Percentiles rank a stretch among this genome's conserved stretches.
Conservation (phyloP, 306 rosid genomes). For the Citrullus amarus region DNA sequence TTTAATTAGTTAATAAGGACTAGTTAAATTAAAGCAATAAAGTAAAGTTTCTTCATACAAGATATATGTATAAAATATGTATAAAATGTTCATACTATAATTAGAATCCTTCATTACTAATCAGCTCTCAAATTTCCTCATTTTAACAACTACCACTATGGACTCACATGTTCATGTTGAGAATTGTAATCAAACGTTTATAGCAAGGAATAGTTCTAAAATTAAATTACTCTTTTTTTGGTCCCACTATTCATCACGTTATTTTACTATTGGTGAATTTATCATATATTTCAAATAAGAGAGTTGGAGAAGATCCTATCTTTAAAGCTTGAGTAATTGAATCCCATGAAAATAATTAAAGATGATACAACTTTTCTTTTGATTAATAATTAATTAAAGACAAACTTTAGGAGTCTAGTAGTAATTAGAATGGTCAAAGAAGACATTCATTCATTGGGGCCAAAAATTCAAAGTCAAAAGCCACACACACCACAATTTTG, state of each 20-base stretch:
- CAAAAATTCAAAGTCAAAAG: neutral
- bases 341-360: neutral
- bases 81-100: neutral
- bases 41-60: too few species aligned
- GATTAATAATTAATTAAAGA: neutral
- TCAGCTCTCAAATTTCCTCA: neutral
- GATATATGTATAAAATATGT: neutral
- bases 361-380: neutral
- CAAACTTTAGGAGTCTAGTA: neutral
- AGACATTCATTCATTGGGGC: neutral
- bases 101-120: neutral
- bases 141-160: neutral
- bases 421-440: neutral
- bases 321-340: neutral
- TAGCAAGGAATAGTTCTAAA: neutral
- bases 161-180: neutral
- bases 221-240: neutral
- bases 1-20: too few species aligned
- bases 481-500: neutral
- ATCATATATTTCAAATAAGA: neutral
- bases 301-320: neutral
- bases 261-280: neutral
- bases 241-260: neutral
- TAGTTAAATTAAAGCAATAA: too few species aligned
- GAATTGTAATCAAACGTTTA: neutral